phyloP scores from a whole-genome alignment of 2,329 filamentous ascomycete genomes.

The Talaromyces sp. region DNA sequence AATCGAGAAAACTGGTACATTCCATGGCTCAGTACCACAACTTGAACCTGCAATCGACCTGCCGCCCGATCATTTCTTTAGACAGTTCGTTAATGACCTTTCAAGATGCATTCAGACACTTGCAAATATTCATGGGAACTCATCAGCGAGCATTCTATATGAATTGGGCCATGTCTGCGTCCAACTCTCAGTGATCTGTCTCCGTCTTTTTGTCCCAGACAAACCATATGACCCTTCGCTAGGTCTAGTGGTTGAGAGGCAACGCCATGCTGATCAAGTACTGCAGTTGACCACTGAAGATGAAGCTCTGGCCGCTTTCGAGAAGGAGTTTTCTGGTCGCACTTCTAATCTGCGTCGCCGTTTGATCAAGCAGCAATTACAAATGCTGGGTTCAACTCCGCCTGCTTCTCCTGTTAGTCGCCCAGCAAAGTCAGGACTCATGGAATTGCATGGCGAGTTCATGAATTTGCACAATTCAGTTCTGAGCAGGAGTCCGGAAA shows the following conservation, averaged over 20 bases:
- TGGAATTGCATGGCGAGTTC: constrained; percentile 75
- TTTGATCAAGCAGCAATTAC: constrained; percentile 58
- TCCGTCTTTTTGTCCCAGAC: constrained; percentile 80
- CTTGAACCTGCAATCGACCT: constrained; percentile 21
- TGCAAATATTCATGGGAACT: constrained; percentile 11
- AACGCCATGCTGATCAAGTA: constrained; percentile 54
- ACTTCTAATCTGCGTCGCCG: constrained; percentile 61
- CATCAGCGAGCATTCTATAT: constrained; percentile 21
- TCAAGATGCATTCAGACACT: constrained; percentile 27
- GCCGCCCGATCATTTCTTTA: constrained; percentile 33
- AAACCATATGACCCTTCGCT: constrained; percentile 76
- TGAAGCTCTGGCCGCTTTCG: constrained; percentile 59
- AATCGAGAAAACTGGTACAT: constrained; percentile 22
- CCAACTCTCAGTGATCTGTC: constrained; percentile 65
- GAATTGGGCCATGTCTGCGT: constrained; percentile 63
- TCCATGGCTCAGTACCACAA: constrained; percentile 14
- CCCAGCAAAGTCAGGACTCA: constrained; percentile 62
- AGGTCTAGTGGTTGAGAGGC: constrained; percentile 57
- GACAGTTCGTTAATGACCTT: constrained; percentile 25
- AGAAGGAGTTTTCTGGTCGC: constrained; percentile 63
- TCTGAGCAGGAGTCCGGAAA: constrained; percentile 39
- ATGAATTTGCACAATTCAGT: constrained; percentile 66
- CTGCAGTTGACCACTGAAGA: constrained; percentile 54
- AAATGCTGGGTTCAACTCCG: constrained; percentile 61
- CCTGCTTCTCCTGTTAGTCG: constrained; percentile 64